Base-by-base conservation (phyloP, 306 rosid genomes). In the Vigna hirtella region DNA sequence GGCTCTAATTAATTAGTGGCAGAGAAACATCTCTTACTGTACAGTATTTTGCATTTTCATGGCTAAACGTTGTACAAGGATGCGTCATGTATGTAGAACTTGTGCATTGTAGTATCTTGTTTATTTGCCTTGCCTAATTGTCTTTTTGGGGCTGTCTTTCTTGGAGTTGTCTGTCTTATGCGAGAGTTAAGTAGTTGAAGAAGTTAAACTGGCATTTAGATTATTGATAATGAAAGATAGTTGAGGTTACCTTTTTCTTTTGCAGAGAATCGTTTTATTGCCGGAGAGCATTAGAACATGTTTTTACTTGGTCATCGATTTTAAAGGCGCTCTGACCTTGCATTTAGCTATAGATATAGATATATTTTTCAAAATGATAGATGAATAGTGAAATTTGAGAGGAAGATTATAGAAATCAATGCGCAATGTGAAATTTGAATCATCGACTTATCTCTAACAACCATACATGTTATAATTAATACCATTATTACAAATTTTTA, bases 1-100 rank as follows among this genome's bases (percentile, higher is more conserved):
- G 81, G 51, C 24, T 34, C 38, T 68, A 76, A 38, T 30, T 72
- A 68, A 32, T 22, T 72, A 68, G 83, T 73, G 28, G 57, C 85
- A 63, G 83, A 70, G 85, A 64, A 81, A 45, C 86, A 76, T 86
- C 74, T 78, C 62, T 85, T 87, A 83, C 81, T 95, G 99, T 96
- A 96, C 93, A 91, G 97, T 83, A 78, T 74, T 79, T 70, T 73
- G 80, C 82, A 69, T 20, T 81, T 66, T 14, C 72, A 79, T 82
- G 83, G 79, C 73, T 79, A 81, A 79, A 81, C 87, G 47, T 84
- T 90, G 88, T 86, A 77, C 81, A 73, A 84, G 76, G 65, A 43
- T 72, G 76, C 64, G 65, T 81, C 63, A 69, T 83, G 82, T 81
- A 50, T 85, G 81, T 85, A 78, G 85, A 77, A 83, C 83, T 62